Evolutionary conservation across 116 monocot genomes (phyloP), one percentile per base, ranked within the genome.

Genomic region (Trichopus zeylanicus): DNA sequence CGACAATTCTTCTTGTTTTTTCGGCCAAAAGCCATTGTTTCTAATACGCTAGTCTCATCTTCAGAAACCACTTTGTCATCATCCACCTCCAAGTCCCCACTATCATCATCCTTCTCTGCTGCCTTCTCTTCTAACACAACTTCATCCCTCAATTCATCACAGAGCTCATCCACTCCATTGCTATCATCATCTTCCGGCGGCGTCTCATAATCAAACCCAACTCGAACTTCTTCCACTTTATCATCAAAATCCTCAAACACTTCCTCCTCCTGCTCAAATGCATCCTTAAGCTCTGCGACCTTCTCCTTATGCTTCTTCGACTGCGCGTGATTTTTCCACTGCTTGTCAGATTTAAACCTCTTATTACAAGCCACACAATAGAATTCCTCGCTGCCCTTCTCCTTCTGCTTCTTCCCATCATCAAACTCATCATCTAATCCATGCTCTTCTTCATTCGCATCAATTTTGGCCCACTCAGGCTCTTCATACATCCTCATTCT

Each of bases 261-360:
- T 30, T 73, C 66, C 24, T 89, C 89, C 37, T 86, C 89, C 38
- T 83, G 77, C 39, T 77, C 51, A 35, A 90, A 78, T 1, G 71
- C 47, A 53, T 65, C 61, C 58, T 62, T 78, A 23, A 95, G 62
- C 69, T 89, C 90, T 2, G 71, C 76, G 38, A 95, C 81, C 74
- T 84, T 91, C 25, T 87, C 87, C 63, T 31, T 70, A 38, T 98
- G 97, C 69, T 98, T 98, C 80, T 88, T 98, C 2, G 97, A 98
- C 63, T 98, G 97, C 79, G 91, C 97, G 31, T 98, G 97, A 57
- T 98, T 98, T 78, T 88, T 91, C 97, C 97, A 98, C 60, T 98
- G 97, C 79, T 87, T 98, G 54, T 98, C 85, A 0, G 97, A 91
- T 68, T 88, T 98, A 52, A 98, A 98, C 67, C 91, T 98, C 69